Evolutionary conservation across 2,329 filamentous ascomycete species (phyloP).

Genomic region (Penicillium sp.): DNA sequence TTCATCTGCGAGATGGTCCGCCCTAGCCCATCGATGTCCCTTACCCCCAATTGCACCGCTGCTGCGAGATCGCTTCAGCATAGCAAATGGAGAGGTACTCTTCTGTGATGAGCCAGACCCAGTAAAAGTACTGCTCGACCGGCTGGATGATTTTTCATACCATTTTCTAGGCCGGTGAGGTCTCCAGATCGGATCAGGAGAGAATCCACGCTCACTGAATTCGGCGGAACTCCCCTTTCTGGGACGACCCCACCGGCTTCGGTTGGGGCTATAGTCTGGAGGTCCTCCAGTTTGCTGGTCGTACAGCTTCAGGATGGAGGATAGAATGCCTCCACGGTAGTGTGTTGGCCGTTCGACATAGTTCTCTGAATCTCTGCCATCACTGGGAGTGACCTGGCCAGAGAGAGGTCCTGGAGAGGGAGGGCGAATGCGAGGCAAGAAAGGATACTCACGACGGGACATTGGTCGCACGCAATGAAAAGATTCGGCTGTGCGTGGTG

Average conservation of each 20-base stretch:
- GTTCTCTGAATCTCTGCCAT: slow-evolving; percentile 53
- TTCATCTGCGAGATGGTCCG: slow-evolving; percentile 44
- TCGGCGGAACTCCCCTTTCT: slow-evolving; percentile 35
- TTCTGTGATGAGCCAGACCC: slow-evolving; percentile 27
- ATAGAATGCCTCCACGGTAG: slow-evolving; percentile 72
- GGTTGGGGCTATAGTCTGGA: slow-evolving; percentile 19
- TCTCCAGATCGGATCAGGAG: slow-evolving; percentile 34
- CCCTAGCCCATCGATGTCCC: slow-evolving; percentile 16
- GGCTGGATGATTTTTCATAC: slow-evolving; percentile 41
- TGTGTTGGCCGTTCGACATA: slow-evolving; percentile 67
- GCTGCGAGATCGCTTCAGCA: slow-evolving; percentile 39
- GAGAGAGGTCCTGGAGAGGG: slow-evolving; percentile 34
- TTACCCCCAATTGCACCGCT: slow-evolving; percentile 31
- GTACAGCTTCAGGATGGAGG: slow-evolving; percentile 70
- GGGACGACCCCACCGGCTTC: slow-evolving; percentile 29
- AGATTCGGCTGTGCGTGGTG: slow-evolving; percentile 32
- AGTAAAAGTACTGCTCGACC: slow-evolving; percentile 36
- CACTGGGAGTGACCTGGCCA: slow-evolving; percentile 34
- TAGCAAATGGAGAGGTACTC: slow-evolving; percentile 29
- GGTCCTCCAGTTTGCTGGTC: slow-evolving; percentile 48
- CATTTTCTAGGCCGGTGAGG: slow-evolving; percentile 36
- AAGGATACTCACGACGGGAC: slow-evolving; percentile 34
- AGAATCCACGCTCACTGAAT: slow-evolving; percentile 30
- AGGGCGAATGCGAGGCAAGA: slow-evolving; percentile 35
- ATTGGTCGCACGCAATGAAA: slow-evolving; percentile 38